Base-by-base conservation (phyloP, 805 yeast genomes). In the Pichia gijzeniarum region DNA sequence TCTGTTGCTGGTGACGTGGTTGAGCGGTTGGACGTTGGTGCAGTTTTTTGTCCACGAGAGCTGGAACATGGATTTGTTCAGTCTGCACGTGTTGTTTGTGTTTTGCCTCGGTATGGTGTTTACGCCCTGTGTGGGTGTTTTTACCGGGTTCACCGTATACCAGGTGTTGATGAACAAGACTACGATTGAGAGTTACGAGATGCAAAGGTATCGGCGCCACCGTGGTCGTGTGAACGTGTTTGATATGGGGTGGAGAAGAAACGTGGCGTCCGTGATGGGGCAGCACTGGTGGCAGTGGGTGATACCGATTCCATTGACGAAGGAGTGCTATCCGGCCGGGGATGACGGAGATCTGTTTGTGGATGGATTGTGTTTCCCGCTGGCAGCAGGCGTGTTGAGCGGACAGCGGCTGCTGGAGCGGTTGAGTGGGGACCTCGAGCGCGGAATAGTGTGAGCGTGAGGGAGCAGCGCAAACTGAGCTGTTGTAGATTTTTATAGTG, bases 241-340 rank as follows among this genome's bases (percentile, higher is more conserved):
- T 63, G 87, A 90, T 62, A 58, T 91, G 33, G 96, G 97, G 0
- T 58, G 59, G 19, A 51, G 56, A 39, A 56, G 62, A 6, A 93
- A 93, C 60, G 81, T 89, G 85, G 50, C 58, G 17, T 67, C 73
- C 5, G 76, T 86, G 1, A 83, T 91, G 95, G 99, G 99, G 0
- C 49, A 61, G 2, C 61, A 66, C 1, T 72, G 79, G 76, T 39
- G 50, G 7, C 79, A 80, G 49, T 89, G 96, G 96, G 40, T 82
- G 7, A 58, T 89, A 1, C 98, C 98, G 7, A 14, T 33, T 6
- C 4, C 22, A 1, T 21, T 19, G 17, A 10, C 18, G 14, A 4
- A 16, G 22, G 41, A 27, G 16, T 13, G n/a, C 6, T 17, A 20
- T 3, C 13, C 32, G 14, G 9, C 18, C 3, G 16, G 41, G 14